Evolutionary conservation across 768 basidiomycete genomes (phyloP).

Genomic region (Lactarius indigo): DNA sequence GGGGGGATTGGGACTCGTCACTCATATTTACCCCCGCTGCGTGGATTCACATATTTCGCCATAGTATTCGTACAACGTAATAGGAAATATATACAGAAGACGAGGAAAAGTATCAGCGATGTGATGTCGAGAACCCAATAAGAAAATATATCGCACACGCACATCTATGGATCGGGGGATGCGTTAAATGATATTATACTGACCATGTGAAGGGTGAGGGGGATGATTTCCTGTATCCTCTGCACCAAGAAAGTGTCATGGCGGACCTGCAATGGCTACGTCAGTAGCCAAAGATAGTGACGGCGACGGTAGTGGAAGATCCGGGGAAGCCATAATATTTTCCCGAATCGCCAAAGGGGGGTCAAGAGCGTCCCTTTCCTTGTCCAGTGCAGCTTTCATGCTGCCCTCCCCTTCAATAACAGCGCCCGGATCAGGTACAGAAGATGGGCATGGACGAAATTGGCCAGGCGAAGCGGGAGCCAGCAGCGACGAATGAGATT

Average conservation of each 20-base stretch:
- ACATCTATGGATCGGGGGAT: no score
- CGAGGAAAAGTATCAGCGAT: no score
- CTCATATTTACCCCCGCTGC: no score
- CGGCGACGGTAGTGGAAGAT: background rate
- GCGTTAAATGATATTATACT: background rate
- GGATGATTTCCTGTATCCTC: background rate
- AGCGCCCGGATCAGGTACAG: background rate
- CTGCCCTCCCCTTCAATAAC: background rate
- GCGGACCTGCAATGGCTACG: background rate
- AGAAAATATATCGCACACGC: no score
- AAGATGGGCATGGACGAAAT: no score
- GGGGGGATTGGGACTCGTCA: no score
- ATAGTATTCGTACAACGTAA: no score
- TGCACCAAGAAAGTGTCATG: background rate
- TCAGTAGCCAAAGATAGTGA: background rate
- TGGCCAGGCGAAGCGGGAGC: background rate
- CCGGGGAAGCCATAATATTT: background rate
- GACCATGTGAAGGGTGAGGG: background rate
- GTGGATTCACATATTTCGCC: no score
- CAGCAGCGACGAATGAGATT: background rate
- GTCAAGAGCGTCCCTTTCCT: background rate
- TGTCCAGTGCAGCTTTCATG: background rate
- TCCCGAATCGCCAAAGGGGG: background rate
- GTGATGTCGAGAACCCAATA: no score
- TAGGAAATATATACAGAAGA: no score